A percentile compares a stretch with the other conserved stretches of the same genome.
phyloP scores from a whole-genome alignment of 1,284 basidiomycete genomes.

The Ustilago cynodontis region DNA sequence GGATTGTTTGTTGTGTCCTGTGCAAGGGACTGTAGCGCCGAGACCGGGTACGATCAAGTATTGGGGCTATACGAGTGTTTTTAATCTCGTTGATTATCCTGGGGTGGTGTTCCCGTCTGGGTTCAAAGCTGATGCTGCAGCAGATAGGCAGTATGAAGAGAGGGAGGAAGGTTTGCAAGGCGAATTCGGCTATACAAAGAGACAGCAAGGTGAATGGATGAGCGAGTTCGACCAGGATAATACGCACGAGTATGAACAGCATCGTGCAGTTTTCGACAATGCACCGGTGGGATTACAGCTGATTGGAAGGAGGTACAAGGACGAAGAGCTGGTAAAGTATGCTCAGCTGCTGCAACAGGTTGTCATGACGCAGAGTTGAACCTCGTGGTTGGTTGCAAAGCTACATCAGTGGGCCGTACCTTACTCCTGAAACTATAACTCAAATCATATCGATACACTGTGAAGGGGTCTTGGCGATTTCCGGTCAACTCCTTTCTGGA shows the following conservation, averaged over 20 bases:
- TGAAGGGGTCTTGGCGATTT: too few species aligned
- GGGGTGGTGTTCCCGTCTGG: slow-evolving; percentile 51
- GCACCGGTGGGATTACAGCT: slow-evolving; percentile 55
- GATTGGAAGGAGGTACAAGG: slow-evolving; percentile 40
- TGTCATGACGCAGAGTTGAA: neutral
- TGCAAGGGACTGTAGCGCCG: slow-evolving; percentile 31
- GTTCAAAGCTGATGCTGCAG: slow-evolving; percentile 16
- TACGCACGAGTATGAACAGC: slow-evolving; percentile 36
- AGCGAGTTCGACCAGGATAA: slow-evolving; percentile 32
- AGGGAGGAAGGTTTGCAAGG: neutral
- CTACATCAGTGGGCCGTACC: too few species aligned
- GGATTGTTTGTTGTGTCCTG: slow-evolving; percentile 52
- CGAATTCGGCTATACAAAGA: slow-evolving; percentile 16
- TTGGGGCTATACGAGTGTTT: slow-evolving; percentile 56
- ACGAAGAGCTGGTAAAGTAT: slow-evolving; percentile 48
- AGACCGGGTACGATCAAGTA: slow-evolving; percentile 47
- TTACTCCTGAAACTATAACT: too few species aligned
- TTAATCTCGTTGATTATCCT: slow-evolving; percentile 56
- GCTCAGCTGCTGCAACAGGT: slow-evolving; percentile 35
- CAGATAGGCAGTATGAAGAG: slow-evolving; percentile 27
- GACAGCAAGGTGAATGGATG: slow-evolving; percentile 4
- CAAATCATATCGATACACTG: too few species aligned
- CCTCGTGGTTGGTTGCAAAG: neutral
- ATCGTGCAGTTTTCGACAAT: slow-evolving; percentile 44
- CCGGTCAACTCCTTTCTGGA: too few species aligned